Base-by-base conservation (phyloP, 192 early-diverging fungal genomes). In the Linnemannia hyalina region DNA sequence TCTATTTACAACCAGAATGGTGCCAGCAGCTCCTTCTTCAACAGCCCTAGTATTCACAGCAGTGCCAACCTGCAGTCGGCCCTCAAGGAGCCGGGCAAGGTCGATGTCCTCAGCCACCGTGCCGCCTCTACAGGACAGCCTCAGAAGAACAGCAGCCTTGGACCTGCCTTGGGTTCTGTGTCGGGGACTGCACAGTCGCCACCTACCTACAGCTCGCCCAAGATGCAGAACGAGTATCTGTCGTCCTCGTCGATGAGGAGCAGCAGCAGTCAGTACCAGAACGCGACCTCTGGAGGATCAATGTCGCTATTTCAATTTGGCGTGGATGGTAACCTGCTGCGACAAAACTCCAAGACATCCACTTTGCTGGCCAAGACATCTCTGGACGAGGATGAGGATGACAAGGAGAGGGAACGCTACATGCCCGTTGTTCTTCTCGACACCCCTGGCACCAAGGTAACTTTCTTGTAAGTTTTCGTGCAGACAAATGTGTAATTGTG, bases 381-480 rank as follows among this genome's bases (percentile, higher is more conserved):
- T 26, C 32, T 41, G 42, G 75, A 70, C 32, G 84, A 86, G 13
- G 84, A 86, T 38, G 84, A 86, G 22, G 79, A 86, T 13, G 84
- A 86, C 20, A 86, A 86, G 74, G 84, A 86, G 38, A 86, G 81
- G 60, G 80, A 86, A 40, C 74, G 84, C 1, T 86, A 81, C 44
- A 77, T 86, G 80, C 84, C 79, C 13, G 71, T 74, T 1, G 32
- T 86, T 4, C 71, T 86, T 23, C 71, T 86, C n/a, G 68, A 41
- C 22, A 75, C 69, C 29, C 26, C 63, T 18, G 75, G 60, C 69
- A 22, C 69, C 35, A 86, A 86, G 79, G 84, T 81, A 80, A 72
- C 11, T 76, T 70, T 46, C 13, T 38, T 6, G 6, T 47, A 68
- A 65, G 3, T 5, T 65, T 11, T 65, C 15, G 69, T 41, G 35